A percentile compares a stretch with the other conserved stretches of the same genome.
Conservation (phyloP, 768 basidiomycete genomes). For the Lactifluus subvellereus region DNA sequence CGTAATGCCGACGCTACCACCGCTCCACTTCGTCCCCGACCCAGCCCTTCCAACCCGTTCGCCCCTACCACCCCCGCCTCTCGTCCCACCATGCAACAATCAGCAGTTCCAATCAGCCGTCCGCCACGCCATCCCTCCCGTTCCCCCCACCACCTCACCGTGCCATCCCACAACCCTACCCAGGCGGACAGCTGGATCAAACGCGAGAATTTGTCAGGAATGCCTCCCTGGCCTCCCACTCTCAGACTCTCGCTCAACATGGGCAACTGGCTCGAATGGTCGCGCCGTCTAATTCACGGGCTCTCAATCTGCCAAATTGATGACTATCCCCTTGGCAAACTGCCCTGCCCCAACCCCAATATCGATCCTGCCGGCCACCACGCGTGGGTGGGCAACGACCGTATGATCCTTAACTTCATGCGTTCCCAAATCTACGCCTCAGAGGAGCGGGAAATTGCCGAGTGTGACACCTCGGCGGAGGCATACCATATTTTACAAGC, state of each 20-base stretch:
- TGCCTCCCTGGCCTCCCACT: neutral
- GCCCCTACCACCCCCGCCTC: too few species aligned
- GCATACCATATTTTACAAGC: constrained; percentile 20
- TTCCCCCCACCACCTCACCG: too few species aligned
- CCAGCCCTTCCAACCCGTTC: too few species aligned
- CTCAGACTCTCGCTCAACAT: neutral
- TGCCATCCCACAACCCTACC: too few species aligned
- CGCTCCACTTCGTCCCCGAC: too few species aligned
- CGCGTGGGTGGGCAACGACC: neutral
- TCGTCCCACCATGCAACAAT: too few species aligned
- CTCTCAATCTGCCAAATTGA: neutral
- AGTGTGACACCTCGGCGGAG: neutral
- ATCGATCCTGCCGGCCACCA: neutral
- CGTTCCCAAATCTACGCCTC: neutral
- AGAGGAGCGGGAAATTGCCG: neutral
- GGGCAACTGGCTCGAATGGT: neutral
- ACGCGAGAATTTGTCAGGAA: too few species aligned
- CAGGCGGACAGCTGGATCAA: too few species aligned
- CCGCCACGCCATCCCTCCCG: too few species aligned
- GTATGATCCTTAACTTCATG: constrained; percentile 4
- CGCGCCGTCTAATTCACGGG: neutral
- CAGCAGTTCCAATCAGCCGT: rapidly evolving
- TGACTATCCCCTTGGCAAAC: neutral
- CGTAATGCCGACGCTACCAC: too few species aligned
- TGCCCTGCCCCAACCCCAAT: neutral